phyloP scores from a whole-genome alignment of 2,329 filamentous ascomycete species.

The Fusarium paranaense region DNA sequence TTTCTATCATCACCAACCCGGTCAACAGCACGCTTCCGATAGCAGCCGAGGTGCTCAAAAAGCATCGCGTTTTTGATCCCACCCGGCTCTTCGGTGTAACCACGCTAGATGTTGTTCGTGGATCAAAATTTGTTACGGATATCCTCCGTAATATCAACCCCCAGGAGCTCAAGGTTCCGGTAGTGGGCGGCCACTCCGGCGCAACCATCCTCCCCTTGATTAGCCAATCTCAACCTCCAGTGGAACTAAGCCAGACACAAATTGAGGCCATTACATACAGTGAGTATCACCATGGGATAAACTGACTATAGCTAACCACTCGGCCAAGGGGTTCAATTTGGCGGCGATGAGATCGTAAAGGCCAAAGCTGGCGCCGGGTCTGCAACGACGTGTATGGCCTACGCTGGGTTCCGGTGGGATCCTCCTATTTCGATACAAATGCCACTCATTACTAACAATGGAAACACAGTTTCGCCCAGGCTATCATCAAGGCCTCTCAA shows the following conservation, averaged over 20 bases:
- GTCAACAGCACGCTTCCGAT: conserved; percentile 87
- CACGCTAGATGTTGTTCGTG: conserved; percentile 82
- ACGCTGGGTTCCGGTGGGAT: conserved; percentile 57
- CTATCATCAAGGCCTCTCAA: conserved; percentile 77
- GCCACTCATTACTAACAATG: neutral
- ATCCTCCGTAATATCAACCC: conserved; percentile 65
- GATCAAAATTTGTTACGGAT: conserved; percentile 77
- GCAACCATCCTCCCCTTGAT: conserved; percentile 82
- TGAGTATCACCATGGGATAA: neutral
- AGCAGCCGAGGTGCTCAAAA: conserved; percentile 81
- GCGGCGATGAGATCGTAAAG: conserved; percentile 87
- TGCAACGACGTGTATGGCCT: conserved; percentile 88
- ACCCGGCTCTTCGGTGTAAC: conserved; percentile 85
- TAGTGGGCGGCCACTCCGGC: conserved; percentile 82
- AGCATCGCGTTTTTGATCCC: conserved; percentile 80
- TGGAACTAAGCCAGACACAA: conserved; percentile 66
- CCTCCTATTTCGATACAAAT: neutral
- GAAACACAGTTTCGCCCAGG: conserved; percentile 64
- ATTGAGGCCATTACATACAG: conserved; percentile 69
- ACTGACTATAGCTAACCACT: neutral
- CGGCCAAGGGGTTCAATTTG: conserved; percentile 73
- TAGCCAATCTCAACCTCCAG: conserved; percentile 74
- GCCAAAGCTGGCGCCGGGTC: conserved; percentile 87
- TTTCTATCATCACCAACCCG: conserved; percentile 83
- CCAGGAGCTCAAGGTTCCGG: conserved; percentile 76